Evolutionary conservation across 176 grass and related monocot species (phyloP).

Genomic region (Carex pumila): DNA sequence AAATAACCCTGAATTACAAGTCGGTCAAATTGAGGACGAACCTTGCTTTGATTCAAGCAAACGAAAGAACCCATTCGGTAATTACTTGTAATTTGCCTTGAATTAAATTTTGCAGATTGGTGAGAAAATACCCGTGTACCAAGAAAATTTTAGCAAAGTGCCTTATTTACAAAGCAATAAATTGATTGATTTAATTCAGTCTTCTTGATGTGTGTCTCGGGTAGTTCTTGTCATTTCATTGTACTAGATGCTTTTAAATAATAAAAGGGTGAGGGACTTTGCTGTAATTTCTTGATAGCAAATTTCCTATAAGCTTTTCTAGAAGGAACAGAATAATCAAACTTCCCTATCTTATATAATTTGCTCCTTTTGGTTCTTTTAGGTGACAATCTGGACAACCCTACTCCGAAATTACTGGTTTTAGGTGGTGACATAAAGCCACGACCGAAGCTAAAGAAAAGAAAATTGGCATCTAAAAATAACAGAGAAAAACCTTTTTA

Average conservation of each 20-base stretch:
- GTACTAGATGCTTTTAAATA: neutral
- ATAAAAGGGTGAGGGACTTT: neutral
- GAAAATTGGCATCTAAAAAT: conserved; percentile 6
- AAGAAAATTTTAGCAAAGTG: neutral
- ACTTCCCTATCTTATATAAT: neutral
- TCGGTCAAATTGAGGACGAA: conserved; percentile 14
- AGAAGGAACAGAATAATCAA: neutral
- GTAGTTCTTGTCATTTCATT: neutral
- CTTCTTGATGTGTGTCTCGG: neutral
- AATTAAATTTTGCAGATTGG: neutral
- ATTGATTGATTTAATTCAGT: neutral
- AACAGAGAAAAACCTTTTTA: conserved; percentile 38
- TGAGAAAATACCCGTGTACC: neutral
- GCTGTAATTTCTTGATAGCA: neutral
- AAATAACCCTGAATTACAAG: conserved; percentile 18
- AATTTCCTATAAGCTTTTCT: neutral
- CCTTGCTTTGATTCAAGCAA: conserved; percentile 30
- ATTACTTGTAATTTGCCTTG: conserved; percentile 19
- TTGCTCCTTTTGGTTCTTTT: neutral
- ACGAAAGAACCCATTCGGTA: conserved; percentile 45
- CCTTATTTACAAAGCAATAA: neutral
- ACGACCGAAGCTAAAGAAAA: conserved; percentile 4
- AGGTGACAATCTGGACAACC: conserved; percentile 10
- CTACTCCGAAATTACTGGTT: conserved; percentile 41
- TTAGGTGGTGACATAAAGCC: conserved; percentile 73